Conservation (phyloP, 75 land plant species). For the Larix kaempferi region DNA sequence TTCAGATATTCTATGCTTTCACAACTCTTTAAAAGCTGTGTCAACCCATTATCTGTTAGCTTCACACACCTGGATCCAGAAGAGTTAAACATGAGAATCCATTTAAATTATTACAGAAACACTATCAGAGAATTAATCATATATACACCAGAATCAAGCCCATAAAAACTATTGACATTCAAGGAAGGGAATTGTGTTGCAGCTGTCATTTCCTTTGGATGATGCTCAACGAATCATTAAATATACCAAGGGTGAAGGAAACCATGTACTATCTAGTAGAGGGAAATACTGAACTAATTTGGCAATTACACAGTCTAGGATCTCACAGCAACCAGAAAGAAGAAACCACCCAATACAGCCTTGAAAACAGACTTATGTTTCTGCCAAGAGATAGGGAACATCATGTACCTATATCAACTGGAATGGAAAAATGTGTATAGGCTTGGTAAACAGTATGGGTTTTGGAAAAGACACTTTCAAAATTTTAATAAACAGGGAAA, state of each 20-base stretch:
- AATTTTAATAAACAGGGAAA: too few relatives aligned
- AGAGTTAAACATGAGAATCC: not conserved
- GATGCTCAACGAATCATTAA: not conserved
- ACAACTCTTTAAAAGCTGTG: slow-evolving; percentile 52
- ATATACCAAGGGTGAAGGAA: not conserved
- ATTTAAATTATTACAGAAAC: not conserved
- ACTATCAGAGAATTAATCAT: not conserved
- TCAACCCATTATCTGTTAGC: slow-evolving; percentile 71
- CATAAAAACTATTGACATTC: not conserved
- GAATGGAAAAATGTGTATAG: too few relatives aligned
- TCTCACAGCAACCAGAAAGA: too few relatives aligned
- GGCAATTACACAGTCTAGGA: too few relatives aligned
- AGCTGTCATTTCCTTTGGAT: too few relatives aligned
- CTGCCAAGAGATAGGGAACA: too few relatives aligned
- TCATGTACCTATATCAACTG: too few relatives aligned
- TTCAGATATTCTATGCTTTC: slow-evolving; percentile 61
- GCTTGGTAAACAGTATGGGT: too few relatives aligned
- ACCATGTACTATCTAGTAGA: not conserved
- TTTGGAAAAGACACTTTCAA: too few relatives aligned
- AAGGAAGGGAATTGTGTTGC: not conserved
- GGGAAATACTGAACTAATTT: too few relatives aligned
- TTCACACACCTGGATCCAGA: slow-evolving; percentile 61
- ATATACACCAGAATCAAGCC: not conserved
- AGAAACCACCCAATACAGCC: too few relatives aligned
- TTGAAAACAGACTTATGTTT: too few relatives aligned